A percentile compares a stretch with the other conserved stretches of the same genome.
These are phyloP conservation scores for Mycena citricolor DNA, from an alignment of 1,284 basidiomycete genomes.

Conservation along the genomic window DNA sequence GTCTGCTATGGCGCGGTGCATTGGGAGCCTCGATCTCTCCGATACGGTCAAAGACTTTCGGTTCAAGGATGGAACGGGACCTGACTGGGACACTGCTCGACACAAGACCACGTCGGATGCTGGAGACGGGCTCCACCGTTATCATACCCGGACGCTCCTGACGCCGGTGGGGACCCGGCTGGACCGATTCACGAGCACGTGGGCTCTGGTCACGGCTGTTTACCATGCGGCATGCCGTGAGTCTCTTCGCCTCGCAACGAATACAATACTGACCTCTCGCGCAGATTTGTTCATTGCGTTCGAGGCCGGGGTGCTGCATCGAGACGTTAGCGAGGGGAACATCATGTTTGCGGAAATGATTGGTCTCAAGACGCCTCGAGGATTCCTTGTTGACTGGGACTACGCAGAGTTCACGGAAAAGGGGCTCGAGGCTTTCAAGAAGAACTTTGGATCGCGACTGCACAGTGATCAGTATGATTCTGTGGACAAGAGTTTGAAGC, in stretches of 20 bases:
- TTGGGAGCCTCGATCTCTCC: slow-evolving; percentile 1
- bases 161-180: slow-evolving; percentile 13
- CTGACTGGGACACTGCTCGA: too few species aligned
- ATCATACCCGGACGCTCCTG: slow-evolving; percentile 12
- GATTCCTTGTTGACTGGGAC: slow-evolving; percentile 20
- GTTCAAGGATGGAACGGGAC: too few species aligned
- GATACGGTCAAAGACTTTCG: too few species aligned
- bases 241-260: slow-evolving; percentile 1
- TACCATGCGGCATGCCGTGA: slow-evolving; percentile 1
- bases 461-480: not conserved
- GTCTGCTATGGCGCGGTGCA: slow-evolving; percentile 1
- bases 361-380: not conserved
- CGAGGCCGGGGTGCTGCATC: slow-evolving; percentile 14
- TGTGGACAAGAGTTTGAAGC: slow-evolving; percentile 8
- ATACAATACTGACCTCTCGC: not conserved
- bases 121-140: too few species aligned
- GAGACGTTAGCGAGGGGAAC: slow-evolving; percentile 22
- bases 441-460: not conserved
- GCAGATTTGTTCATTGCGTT: slow-evolving; percentile 15
- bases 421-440: not conserved
- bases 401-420: slow-evolving; percentile 16
- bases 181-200: not conserved
- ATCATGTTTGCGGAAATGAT: slow-evolving; percentile 11
- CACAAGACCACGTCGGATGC: too few species aligned
- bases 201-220: not conserved